These are phyloP conservation scores for Suhomyces sp. DNA, from an alignment of 805 yeast genomes.

Conservation along the genomic window DNA sequence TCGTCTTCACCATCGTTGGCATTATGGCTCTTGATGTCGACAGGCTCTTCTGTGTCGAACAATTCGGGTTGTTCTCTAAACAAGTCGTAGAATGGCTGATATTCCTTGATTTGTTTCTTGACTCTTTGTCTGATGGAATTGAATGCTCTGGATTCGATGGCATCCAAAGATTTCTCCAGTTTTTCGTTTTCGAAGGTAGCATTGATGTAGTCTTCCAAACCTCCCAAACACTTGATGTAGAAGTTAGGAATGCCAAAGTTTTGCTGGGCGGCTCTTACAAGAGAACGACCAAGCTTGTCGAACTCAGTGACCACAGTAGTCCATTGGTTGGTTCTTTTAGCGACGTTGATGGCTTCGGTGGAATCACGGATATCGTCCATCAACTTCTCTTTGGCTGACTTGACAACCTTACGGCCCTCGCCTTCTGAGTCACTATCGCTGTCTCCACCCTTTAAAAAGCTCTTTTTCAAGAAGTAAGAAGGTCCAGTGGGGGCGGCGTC, in stretches of 20 bases:
- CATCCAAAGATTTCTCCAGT: constrained; percentile 69
- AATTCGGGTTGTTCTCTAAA: constrained; percentile 69
- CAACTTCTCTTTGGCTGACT: constrained; percentile 89
- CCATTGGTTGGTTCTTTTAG: constrained; percentile 77
- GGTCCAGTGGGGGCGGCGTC: constrained; percentile 49
- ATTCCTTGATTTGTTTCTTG: constrained; percentile 73
- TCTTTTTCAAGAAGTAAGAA: constrained; percentile 52
- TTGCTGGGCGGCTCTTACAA: constrained; percentile 73
- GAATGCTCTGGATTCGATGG: constrained; percentile 79
- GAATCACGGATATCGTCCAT: constrained; percentile 77
- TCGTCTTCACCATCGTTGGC: constrained; percentile 16
- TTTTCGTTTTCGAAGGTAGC: constrained; percentile 51
- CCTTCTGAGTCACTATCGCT: constrained; percentile 52
- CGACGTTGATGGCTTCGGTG: constrained; percentile 65
- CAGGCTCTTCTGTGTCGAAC: constrained; percentile 58
- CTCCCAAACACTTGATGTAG: constrained; percentile 65
- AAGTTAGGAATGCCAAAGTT: constrained; percentile 68
- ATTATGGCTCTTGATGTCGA: constrained; percentile 15
- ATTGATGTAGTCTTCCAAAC: constrained; percentile 65
- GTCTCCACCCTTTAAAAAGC: constrained; percentile 43
- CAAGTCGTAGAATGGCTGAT: constrained; percentile 53
- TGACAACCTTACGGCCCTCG: constrained; percentile 81
- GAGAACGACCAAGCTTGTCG: constrained; percentile 68
- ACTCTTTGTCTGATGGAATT: constrained; percentile 87
- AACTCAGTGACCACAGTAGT: constrained; percentile 68